Base-by-base conservation (phyloP, 1,139 yeast genomes). In the Lodderomyces pseudojiufengensis region DNA sequence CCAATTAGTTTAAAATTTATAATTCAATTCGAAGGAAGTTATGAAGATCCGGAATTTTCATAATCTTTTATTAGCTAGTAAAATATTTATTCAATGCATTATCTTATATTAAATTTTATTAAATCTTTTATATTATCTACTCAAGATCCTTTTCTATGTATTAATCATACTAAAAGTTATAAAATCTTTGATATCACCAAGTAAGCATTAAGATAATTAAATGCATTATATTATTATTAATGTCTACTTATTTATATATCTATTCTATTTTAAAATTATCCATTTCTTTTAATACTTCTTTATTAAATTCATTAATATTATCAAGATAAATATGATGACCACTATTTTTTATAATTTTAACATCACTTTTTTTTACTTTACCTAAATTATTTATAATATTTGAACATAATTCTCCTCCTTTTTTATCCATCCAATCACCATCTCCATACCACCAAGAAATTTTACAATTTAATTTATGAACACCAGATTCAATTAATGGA, bases 261-360 rank as follows among this genome's bases (percentile, higher is more conserved):
- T 12, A 24, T 13, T 27, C 18, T 22, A 11, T 31, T 31, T 31
- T 37, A 36, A 49, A 41, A 22, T 44, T 44, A 23, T 46, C 37
- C 66, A 61, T 61, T 42, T 61, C 64, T 8, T 63, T 48, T 3
- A 69, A 38, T 27, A 82, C 52, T 44, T 75, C 43, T 12, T 59
- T 45, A 51, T 82, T 80, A 51, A 83, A 83, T 27, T 47, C 61
- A 9, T 51, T 42, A 37, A 63, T 60, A 48, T 81, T 80, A 50
- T 80, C 94, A 43, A 83, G 61, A 51, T 83, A 84, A 11, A 83
- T 50, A 52, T 83, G 92, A 54, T 84, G 92, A 3, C 92, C 92
- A 8, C 82, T 64, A 43, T 76, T 65, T 7, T 70, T 69, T 16
- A 82, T 61, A 29, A 68, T 64, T 14, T 61, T 45, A 9, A 77